Evolutionary conservation across 345 rosid genomes (phyloP).

Genomic region (Pugionium dolabratum): DNA sequence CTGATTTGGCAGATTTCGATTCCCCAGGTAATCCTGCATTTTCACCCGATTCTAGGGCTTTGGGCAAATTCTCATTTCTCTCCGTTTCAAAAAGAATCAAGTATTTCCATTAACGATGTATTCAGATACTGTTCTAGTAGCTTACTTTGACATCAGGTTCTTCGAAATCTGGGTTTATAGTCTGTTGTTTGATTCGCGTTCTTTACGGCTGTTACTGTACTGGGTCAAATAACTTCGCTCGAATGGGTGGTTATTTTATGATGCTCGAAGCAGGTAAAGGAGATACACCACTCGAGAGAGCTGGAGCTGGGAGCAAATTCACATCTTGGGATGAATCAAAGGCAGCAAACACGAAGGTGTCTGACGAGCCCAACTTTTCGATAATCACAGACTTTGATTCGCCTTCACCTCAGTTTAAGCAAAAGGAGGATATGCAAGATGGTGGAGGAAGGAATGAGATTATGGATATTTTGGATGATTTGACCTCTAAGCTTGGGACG

Average conservation of each 20-base stretch:
- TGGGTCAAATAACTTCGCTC: neutral
- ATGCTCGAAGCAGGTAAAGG: slow-evolving; percentile 35
- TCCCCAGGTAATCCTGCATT: slow-evolving; percentile 44
- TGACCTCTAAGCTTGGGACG: slow-evolving; percentile 74
- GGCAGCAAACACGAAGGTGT: slow-evolving; percentile 29
- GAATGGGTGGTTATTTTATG: slow-evolving; percentile 15
- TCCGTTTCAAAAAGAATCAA: neutral
- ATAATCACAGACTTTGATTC: slow-evolving; percentile 70
- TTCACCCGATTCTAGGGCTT: slow-evolving; percentile 20
- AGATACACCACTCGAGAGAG: slow-evolving; percentile 46
- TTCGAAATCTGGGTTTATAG: slow-evolving; percentile 15
- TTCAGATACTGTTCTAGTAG: neutral
- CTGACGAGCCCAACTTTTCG: slow-evolving; percentile 45
- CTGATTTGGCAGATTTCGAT: slow-evolving; percentile 54
- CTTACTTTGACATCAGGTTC: neutral
- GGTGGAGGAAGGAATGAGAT: slow-evolving; percentile 52
- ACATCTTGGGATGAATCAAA: slow-evolving; percentile 44
- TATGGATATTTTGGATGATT: slow-evolving; percentile 71
- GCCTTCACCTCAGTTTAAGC: slow-evolving; percentile 46
- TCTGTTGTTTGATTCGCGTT: slow-evolving; percentile 8
- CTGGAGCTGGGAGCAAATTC: slow-evolving; percentile 44
- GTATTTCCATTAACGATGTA: neutral
- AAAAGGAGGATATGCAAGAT: slow-evolving; percentile 24
- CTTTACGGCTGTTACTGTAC: neutral
- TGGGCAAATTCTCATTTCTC: neutral